Evolutionary conservation across 805 yeast genomes (phyloP), one percentile per base, ranked within the genome.

Genomic region (Kodamaea neixiangensis): DNA sequence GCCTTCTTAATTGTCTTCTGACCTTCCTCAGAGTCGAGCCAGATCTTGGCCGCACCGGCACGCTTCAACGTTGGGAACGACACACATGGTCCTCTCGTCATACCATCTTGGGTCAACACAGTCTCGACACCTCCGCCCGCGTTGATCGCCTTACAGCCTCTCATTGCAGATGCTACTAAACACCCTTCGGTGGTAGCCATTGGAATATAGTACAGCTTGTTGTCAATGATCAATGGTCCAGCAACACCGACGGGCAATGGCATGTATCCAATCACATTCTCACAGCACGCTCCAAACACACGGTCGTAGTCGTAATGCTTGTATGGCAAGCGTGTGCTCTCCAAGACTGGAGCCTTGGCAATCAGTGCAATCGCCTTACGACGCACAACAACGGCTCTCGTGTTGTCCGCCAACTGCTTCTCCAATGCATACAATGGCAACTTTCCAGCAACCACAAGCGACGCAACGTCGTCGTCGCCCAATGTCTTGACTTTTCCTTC

Each of bases 171-270:
- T 3, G 99, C 99, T 58, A 94, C 97, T 52, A 94, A 78, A 72
- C 98, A 96, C 48, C 99, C 99, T 75, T 94, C 99, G 33, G 99
- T 94, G 14, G 99, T 94, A 21, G 99, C 99, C 96, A 94, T 90
- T 37, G 99, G 99, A 59, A 94, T 85, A 70, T 91, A 96, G 67
- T 80, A 87, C 44, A 96, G 84, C 57, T 79, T 83, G 47, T 93
- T 96, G 68, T 94, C 98, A 62, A 94, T 89, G 49, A 89, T 77
- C 67, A 94, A 72, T 7, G 99, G 99, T 48, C 99, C 99, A 21
- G 97, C 97, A 65, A 94, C 86, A 68, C 99, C 99, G 50, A 94
- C 90, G 5, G 99, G 99, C 40, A 94, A 68, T 21, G 99, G 99
- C 85, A 93, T 82, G 66, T 78, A 94, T 25, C 99, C 99, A 68